Evolutionary conservation across 2,329 filamentous ascomycete species (phyloP), one percentile per base, ranked within the genome.

Genomic region (Calonectria fujianensis): DNA sequence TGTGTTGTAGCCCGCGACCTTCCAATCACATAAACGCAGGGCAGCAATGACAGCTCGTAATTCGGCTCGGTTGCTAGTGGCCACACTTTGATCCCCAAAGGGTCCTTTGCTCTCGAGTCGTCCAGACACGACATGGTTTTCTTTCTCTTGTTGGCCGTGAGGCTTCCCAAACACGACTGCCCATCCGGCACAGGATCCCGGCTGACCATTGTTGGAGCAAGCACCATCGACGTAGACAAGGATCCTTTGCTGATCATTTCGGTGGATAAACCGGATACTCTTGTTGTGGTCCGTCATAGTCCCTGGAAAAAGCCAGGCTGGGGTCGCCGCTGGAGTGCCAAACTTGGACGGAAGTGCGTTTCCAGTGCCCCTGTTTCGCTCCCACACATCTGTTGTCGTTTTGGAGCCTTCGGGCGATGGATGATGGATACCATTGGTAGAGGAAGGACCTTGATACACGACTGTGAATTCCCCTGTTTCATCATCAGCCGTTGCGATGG

Each of bases 181-280:
- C 83, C 86, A 89, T 51, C 86, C 87, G 3, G 84, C 87, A 70
- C 73, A 77, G 0, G 86, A 78, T 29, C 85, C 79, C 2, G 39
- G 27, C 50, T 82, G 73, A 18, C 87, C 87, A 71, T 89, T 89
- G 39, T 85, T 78, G 1, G 84, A 69, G 72, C 88, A 90, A 0
- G 87, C 84, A 4, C 88, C 88, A 73, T 88, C 86, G 0, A 85
- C 85, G 75, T 84, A 88, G 50, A 88, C 82, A 27, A 90, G 84
- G n/a, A 84, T 20, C 11, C 48, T 24, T 24, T 41, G 37, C 20
- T 16, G 45, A 11, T 78, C 41, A 14, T 70, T 29, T 16, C 41
- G 66, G 35, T 32, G 14, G n/a, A 81, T 24, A n/a, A 76, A 80
- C 2, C 74, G 72, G 29, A 66, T 5, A 0, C 29, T 57, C 24